phyloP scores from a whole-genome alignment of 2,329 filamentous ascomycete species.

The Ophiostoma ulmi region DNA sequence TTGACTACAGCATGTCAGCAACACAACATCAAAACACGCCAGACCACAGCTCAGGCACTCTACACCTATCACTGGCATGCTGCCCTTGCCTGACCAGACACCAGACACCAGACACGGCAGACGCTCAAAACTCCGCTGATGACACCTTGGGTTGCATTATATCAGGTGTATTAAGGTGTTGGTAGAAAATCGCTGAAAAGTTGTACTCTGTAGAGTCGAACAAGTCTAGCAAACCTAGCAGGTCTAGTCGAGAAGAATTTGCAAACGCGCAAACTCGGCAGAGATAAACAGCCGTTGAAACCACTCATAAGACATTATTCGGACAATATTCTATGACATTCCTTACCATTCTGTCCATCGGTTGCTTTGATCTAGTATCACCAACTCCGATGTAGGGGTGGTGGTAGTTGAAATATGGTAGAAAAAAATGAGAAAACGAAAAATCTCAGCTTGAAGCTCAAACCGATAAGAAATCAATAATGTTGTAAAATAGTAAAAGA shows the following conservation, averaged over 20 bases:
- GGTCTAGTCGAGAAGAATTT: background rate
- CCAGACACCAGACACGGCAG: slow-evolving; percentile 12
- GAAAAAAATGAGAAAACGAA: too few relatives aligned
- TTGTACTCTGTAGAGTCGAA: background rate
- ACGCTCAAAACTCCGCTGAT: slow-evolving; percentile 13
- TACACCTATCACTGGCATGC: slow-evolving; percentile 19
- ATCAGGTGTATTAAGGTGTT: slow-evolving; percentile 19
- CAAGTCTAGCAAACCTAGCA: background rate
- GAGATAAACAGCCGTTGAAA: background rate
- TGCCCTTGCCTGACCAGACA: slow-evolving; percentile 3
- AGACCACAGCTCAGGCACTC: slow-evolving; percentile 7
- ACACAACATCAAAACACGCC: background rate
- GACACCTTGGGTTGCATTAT: slow-evolving; percentile 24
- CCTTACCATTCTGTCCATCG: background rate
- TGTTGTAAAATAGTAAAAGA: too few relatives aligned
- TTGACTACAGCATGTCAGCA: background rate
- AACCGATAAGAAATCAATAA: too few relatives aligned
- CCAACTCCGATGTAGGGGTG: background rate
- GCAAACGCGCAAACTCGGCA: background rate
- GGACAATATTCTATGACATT: background rate
- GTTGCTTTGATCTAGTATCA: background rate
- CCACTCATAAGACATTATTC: background rate
- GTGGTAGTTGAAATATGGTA: background rate
- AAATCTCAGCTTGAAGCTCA: too few relatives aligned
- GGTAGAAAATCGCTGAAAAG: background rate